Conservation (phyloP, 768 basidiomycete genomes). For the Tephrocybe sp. region DNA sequence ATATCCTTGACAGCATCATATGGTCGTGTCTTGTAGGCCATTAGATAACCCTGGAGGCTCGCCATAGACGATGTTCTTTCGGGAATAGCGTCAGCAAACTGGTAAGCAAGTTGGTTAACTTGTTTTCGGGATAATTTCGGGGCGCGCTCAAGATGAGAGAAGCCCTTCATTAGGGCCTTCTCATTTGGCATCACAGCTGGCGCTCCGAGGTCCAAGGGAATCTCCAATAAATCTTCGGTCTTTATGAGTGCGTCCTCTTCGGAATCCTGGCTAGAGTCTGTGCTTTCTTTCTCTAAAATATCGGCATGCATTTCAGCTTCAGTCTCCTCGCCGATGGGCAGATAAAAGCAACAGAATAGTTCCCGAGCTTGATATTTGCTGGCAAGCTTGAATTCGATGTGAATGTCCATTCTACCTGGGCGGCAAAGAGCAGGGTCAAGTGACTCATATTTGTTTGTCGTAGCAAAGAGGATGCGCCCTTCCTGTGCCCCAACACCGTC, state of each 20-base stretch:
- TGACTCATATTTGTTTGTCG: conserved; percentile 67
- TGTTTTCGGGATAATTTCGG: conserved; percentile 39
- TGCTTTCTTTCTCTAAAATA: conserved; percentile 9
- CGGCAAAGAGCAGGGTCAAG: conserved; percentile 76
- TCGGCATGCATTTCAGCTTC: conserved; percentile 24
- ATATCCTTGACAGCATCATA: conserved; percentile 48
- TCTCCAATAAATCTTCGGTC: too few relatives aligned
- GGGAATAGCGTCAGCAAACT: conserved; percentile 54
- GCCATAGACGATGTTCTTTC: conserved; percentile 50
- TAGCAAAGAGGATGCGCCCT: conserved; percentile 79
- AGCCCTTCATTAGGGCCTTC: conserved; percentile 16
- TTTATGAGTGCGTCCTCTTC: background rate
- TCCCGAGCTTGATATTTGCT: conserved; percentile 64
- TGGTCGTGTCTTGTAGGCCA: conserved; percentile 64
- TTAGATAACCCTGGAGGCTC: conserved; percentile 56
- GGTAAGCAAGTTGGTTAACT: conserved; percentile 45
- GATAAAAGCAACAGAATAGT: conserved; percentile 68
- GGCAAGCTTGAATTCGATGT: conserved; percentile 74
- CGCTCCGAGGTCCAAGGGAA: too few relatives aligned
- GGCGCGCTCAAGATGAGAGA: conserved; percentile 31
- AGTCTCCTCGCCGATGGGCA: conserved; percentile 35
- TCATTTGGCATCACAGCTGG: too few relatives aligned
- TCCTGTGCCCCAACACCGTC: conserved; percentile 80
- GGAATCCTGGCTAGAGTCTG: conserved; percentile 24
- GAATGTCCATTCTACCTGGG: conserved; percentile 79